Conservation (phyloP, 2,329 filamentous ascomycete genomes). For the Talaromyces atroroseus region DNA sequence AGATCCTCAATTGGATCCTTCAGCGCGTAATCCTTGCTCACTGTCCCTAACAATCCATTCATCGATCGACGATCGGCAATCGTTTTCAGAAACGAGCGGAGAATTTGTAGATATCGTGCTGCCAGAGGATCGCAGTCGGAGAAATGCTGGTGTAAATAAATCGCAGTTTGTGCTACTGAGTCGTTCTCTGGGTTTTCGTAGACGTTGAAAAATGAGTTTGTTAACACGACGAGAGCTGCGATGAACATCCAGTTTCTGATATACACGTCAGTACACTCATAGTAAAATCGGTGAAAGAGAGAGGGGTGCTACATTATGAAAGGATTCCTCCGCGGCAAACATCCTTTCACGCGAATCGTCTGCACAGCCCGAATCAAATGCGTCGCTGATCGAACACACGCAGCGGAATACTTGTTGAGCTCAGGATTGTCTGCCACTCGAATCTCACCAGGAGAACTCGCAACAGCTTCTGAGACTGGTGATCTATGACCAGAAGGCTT, state of each 20-base stretch:
- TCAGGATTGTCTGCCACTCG: conserved; percentile 15
- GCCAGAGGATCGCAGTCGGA: conserved; percentile 47
- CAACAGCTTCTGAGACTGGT: conserved; percentile 10
- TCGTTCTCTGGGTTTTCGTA: conserved; percentile 45
- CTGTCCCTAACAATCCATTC: neutral
- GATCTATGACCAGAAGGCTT: conserved; percentile 2
- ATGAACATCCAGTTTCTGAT: conserved; percentile 54
- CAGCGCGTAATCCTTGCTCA: conserved; percentile 1
- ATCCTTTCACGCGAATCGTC: conserved; percentile 39
- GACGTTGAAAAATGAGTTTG: conserved; percentile 52
- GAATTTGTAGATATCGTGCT: conserved; percentile 45
- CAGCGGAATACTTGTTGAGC: conserved; percentile 38
- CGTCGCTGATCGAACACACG: conserved; percentile 48
- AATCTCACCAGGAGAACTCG: conserved; percentile 16
- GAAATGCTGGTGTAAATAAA: conserved; percentile 48
- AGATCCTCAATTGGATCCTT: conserved; percentile 16
- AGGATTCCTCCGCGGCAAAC: conserved; percentile 50
- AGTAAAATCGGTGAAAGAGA: neutral
- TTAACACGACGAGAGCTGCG: conserved; percentile 50
- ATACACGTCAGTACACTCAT: neutral
- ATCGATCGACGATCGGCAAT: conserved; percentile 13
- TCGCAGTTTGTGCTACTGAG: conserved; percentile 38
- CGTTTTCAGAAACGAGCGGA: conserved; percentile 44
- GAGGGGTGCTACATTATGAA: conserved; percentile 49
- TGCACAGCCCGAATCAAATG: conserved; percentile 48